These are phyloP conservation scores for Bocquillonia castaneifolia DNA, from an alignment of 441 rosid species.

Conservation along the genomic window DNA sequence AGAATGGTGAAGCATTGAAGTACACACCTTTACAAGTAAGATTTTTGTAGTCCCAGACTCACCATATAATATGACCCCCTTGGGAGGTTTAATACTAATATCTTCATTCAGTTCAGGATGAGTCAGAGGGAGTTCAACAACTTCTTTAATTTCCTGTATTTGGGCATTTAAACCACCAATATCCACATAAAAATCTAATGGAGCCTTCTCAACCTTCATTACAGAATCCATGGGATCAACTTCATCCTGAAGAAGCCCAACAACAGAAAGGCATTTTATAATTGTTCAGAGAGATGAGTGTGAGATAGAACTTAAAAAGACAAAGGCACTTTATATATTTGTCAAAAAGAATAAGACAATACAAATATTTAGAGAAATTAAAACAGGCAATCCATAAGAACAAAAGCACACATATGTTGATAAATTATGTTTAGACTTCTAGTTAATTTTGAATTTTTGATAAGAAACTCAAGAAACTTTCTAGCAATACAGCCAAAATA, in stretches of 20 bases:
- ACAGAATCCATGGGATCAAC: slow-evolving; percentile 99
- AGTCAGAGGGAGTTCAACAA: slow-evolving; percentile 93
- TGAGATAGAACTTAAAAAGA: background rate
- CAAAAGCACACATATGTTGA: too few species aligned
- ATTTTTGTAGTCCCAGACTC: slow-evolving; percentile 98
- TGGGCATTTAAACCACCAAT: slow-evolving; percentile 97
- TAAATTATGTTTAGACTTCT: too few species aligned
- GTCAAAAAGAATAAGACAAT: too few species aligned
- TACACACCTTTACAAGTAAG: slow-evolving; percentile 78
- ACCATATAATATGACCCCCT: slow-evolving; percentile 93
- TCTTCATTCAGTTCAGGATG: slow-evolving; percentile 97
- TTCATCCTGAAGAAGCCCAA: slow-evolving; percentile 93
- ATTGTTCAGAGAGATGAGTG: slow-evolving; percentile 3
- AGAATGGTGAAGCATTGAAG: background rate
- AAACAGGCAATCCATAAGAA: too few species aligned
- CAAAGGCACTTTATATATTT: too few species aligned
- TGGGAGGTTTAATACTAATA: slow-evolving; percentile 92
- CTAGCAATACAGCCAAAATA: too few species aligned
- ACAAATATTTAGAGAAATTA: too few species aligned
- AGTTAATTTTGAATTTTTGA: too few species aligned
- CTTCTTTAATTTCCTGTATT: slow-evolving; percentile 95
- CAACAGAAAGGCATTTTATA: slow-evolving; percentile 59
- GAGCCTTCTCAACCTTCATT: slow-evolving; percentile 99
- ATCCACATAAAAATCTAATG: slow-evolving; percentile 91
- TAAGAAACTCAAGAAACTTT: too few species aligned